Base-by-base conservation (phyloP, 2,329 filamentous ascomycete species). In the Truncatella angustata region DNA sequence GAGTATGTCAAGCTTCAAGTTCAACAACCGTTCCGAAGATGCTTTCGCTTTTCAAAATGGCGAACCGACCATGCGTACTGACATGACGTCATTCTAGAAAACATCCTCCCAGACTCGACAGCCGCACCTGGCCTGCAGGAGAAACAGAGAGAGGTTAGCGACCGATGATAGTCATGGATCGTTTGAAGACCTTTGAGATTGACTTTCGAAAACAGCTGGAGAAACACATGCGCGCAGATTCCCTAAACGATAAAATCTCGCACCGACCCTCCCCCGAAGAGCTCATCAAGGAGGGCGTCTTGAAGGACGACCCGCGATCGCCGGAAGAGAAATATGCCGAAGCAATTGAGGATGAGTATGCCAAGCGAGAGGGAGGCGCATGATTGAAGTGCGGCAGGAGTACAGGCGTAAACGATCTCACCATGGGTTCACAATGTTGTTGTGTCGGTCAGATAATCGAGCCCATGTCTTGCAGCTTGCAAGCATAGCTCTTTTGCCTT, bases 201-300 rank as follows among this genome's bases (percentile, higher is more conserved):
- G 7, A 16, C 20, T 23, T 7, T 32, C 35, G 45, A 4, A 23
- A 44, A 40, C 53, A 81, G 75, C 84, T 97, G 37, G 84, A 91
- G 70, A 91, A 86, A 68, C 87, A 91, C 70, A 96, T 97, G 91
- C 83, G 88, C 12, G 88, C 85, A 54, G 90, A 96, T 69, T 87
- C 81, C 51, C 79, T 97, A 56, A 94, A 96, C 70, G 91, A 95
- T 65, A 92, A 92, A 70, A 84, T 97, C 56, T 82, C 87, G 64
- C 80, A 87, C 62, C 81, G 92, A 18, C 92, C 92, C 1, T 78
- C 82, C 32, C 87, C 89, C 10, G 89, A 91, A 59, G 80, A 87
- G 47, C 75, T 96, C 56, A 78, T 96, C 53, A 85, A 88, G 63
- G 85, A 88, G 60, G 91, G 91, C 4, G 90, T 97, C 51, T 73